Evolutionary conservation across 345 rosid genomes (phyloP).

Genomic region (Adansonia digitata): DNA sequence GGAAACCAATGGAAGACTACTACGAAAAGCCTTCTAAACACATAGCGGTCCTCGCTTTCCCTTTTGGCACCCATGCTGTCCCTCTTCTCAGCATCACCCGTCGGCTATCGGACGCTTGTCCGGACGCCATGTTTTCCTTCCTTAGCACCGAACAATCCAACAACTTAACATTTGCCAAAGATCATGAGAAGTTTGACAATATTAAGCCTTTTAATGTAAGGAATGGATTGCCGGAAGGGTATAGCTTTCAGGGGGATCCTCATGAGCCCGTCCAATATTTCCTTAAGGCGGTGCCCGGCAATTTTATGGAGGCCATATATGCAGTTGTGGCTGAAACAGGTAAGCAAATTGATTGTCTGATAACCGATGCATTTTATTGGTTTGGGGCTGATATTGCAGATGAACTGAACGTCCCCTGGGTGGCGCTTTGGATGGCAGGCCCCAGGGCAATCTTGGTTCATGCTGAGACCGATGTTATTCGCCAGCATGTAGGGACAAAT

Average conservation of each 20-base stretch:
- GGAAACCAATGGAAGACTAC: not conserved
- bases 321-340: constrained; percentile 27
- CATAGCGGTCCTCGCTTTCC: constrained; percentile 35
- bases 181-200: not conserved
- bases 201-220: constrained; percentile 26
- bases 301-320: constrained; percentile 24
- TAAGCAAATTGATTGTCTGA: constrained; percentile 25
- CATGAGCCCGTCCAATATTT: constrained; percentile 34
- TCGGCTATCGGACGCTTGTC: constrained; percentile 13
- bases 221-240: constrained; percentile 36
- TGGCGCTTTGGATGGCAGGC: constrained; percentile 44
- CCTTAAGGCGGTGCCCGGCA: constrained; percentile 31
- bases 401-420: constrained; percentile 44
- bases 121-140: constrained; percentile 29
- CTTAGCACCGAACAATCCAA: constrained; percentile 39
- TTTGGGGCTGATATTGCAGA: constrained; percentile 44
- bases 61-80: constrained; percentile 34
- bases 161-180: constrained; percentile 4
- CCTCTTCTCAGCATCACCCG: constrained; percentile 30
- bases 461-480: constrained; percentile 28
- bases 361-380: constrained; percentile 52
- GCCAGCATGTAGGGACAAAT: constrained; percentile 17
- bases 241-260: constrained; percentile 19
- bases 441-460: constrained; percentile 42
- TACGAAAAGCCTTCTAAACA: constrained; percentile 13